A percentile compares a stretch with the other conserved stretches of the same genome.
phyloP scores from a whole-genome alignment of 148 eudicot genomes.

The Amaranthus hypochondriacus region DNA sequence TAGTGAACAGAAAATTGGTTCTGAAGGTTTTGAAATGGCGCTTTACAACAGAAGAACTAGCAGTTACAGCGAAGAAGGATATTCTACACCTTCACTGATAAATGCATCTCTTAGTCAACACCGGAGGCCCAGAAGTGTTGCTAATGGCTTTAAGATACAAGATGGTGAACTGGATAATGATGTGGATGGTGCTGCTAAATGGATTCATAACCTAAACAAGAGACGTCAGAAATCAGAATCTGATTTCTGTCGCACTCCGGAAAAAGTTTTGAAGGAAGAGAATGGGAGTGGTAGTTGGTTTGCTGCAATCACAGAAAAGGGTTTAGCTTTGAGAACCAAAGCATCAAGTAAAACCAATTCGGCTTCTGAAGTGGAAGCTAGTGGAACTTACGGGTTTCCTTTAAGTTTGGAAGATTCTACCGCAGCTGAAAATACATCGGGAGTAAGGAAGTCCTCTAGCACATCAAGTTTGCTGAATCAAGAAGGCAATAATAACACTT shows the following conservation, averaged over 20 bases:
- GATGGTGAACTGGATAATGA: conserved; percentile 39
- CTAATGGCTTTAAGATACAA: conserved; percentile 46
- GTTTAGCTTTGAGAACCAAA: conserved; percentile 82
- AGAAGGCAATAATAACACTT: conserved; percentile 30
- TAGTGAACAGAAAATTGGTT: conserved; percentile 21
- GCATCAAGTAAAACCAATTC: conserved; percentile 52
- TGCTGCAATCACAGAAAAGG: conserved; percentile 66
- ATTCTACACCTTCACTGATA: conserved; percentile 28
- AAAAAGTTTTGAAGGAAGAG: conserved; percentile 68
- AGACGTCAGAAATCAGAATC: conserved; percentile 59
- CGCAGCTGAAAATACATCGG: conserved; percentile 35
- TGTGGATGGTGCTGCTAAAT: conserved; percentile 32
- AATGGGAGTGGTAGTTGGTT: conserved; percentile 51
- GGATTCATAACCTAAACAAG: conserved; percentile 47
- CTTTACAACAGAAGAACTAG: conserved; percentile 49
- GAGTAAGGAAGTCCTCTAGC: conserved; percentile 82
- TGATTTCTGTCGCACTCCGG: conserved; percentile 55
- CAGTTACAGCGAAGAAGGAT: conserved; percentile 37
- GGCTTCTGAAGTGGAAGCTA: conserved; percentile 44
- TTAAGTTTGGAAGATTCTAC: conserved; percentile 41
- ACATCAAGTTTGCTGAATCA: conserved; percentile 68
- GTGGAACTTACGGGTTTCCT: conserved; percentile 28
- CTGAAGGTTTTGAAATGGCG: conserved; percentile 77
- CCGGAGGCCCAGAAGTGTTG: conserved; percentile 66
- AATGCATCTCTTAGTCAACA: conserved; percentile 58